Evolutionary conservation across 768 basidiomycete species (phyloP).

Genomic region (Termitomyces sp.): DNA sequence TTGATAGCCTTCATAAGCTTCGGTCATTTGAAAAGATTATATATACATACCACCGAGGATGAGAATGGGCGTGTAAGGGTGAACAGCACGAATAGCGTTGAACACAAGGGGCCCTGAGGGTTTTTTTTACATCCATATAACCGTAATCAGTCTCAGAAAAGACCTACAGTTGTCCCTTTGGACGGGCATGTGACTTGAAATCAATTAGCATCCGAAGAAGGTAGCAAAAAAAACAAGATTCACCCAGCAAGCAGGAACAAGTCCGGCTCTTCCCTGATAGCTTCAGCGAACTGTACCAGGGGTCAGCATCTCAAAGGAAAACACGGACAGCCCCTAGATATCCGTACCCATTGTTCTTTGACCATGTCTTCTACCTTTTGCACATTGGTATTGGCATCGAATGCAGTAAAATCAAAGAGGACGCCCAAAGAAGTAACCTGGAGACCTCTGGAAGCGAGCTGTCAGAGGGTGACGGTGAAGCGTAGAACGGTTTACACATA

Average conservation of each 20-base stretch:
- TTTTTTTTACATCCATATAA: neutral
- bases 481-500: constrained; percentile 23
- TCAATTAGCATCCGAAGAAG: neutral
- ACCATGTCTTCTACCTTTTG: constrained; percentile 73
- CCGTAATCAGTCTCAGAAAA: neutral
- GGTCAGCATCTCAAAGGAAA: neutral
- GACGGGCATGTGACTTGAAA: constrained; percentile 77
- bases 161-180: constrained; percentile 55
- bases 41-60: constrained; percentile 63
- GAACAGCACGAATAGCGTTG: constrained; percentile 66
- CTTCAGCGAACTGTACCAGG: constrained; percentile 58
- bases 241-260: constrained; percentile 73
- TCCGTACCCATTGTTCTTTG: constrained; percentile 67
- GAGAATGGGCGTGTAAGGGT: constrained; percentile 70
- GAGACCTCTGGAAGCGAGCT: constrained; percentile 39
- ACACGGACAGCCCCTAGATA: neutral
- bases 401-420: constrained; percentile 70
- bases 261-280: constrained; percentile 77
- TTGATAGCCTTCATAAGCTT: constrained; percentile 7
- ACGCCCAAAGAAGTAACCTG: constrained; percentile 79
- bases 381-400: constrained; percentile 70
- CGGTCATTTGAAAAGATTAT: neutral
- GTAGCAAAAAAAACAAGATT: constrained; percentile 10
- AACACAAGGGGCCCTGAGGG: constrained; percentile 64
- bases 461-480: neutral